Base-by-base conservation (phyloP, 805 yeast species). In the Sporopachydermia lactativora region DNA sequence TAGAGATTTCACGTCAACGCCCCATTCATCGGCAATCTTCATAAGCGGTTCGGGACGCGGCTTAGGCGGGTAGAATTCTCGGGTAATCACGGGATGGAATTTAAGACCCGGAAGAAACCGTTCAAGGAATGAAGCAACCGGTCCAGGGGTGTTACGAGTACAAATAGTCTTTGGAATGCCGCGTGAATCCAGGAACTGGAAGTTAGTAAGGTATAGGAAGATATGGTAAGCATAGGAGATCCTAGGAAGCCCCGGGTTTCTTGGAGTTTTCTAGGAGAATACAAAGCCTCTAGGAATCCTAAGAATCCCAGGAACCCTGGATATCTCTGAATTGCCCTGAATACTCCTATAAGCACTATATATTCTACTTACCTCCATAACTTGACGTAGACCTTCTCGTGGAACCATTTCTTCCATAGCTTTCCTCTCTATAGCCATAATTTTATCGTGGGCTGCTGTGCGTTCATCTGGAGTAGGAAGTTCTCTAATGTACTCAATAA, bases 21-120 rank as follows among this genome's bases (percentile, higher is more conserved):
- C 63, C 76, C 81, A 72, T 3, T 49, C 39, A 34, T 59, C 44
- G 2, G 77, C 71, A 17, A 79, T 77, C 46, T 75, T 71, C 15
- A 71, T 52, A 35, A 79, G 52, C 2, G 85, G 83, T 36, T 68
- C 71, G 0, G 83, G 81, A 6, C 71, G 63, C 1, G 86, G 86
- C 49, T 79, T 79, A 13, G 85, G 73, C 0, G 85, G 85, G 36
- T 62, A 55, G 52, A 78, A 79, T 14, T 71, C 74, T 35, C 86
- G 64, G 0, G 86, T 79, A 2, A 79, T 51, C 3, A 60, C 53
- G 2, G 80, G 75, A 14, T 69, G 70, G 47, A 75, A 65, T 4
- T 55, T 46, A 35, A 59, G 55, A 1, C 52, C 55, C 4, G 66
- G 61, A 5, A 78, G 50, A 50, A 66, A 71, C 16, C 60, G 64